These are phyloP conservation scores for Lophiotrema nucula DNA, from an alignment of 495 filamentous ascomycete species.

Conservation along the genomic window DNA sequence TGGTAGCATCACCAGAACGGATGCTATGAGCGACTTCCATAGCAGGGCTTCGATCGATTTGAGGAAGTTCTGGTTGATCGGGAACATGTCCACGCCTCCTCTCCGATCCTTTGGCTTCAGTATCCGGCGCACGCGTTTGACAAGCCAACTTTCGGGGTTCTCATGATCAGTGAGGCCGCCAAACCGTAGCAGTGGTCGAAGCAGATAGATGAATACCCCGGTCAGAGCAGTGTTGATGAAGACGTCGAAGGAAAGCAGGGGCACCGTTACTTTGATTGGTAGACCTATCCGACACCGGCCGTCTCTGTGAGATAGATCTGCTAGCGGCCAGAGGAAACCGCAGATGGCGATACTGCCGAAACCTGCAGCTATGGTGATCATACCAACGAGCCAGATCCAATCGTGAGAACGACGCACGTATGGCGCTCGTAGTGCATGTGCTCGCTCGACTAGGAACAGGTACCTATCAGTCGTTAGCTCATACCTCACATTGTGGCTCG, in stretches of 20 bases:
- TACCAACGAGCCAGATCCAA: constrained; percentile 35
- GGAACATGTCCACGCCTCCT: constrained; percentile 1
- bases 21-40: constrained; percentile 33
- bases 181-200: constrained; percentile 29
- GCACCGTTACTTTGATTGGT: constrained; percentile 37
- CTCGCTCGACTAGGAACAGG: constrained; percentile 43
- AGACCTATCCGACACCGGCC: constrained; percentile 42
- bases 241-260: constrained; percentile 40
- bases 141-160: not conserved
- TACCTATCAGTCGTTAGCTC: constrained; percentile 23
- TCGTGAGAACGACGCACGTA: constrained; percentile 28
- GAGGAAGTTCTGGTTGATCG: constrained; percentile 8
- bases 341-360: constrained; percentile 41
- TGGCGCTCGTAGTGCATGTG: constrained; percentile 36
- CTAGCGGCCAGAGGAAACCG: constrained; percentile 39
- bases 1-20: constrained; percentile 36
- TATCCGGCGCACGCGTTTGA: constrained; percentile 13
- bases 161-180: not conserved
- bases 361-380: constrained; percentile 35
- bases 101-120: constrained; percentile 2
- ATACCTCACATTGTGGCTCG: not conserved
- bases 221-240: constrained; percentile 40
- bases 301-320: constrained; percentile 29
- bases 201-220: constrained; percentile 37
- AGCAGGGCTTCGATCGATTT: constrained; percentile 33